A percentile compares a stretch with the other conserved stretches of the same genome.
Evolutionary conservation across 805 yeast genomes (phyloP).

Genomic region (Kodamaea kakaduensis): DNA sequence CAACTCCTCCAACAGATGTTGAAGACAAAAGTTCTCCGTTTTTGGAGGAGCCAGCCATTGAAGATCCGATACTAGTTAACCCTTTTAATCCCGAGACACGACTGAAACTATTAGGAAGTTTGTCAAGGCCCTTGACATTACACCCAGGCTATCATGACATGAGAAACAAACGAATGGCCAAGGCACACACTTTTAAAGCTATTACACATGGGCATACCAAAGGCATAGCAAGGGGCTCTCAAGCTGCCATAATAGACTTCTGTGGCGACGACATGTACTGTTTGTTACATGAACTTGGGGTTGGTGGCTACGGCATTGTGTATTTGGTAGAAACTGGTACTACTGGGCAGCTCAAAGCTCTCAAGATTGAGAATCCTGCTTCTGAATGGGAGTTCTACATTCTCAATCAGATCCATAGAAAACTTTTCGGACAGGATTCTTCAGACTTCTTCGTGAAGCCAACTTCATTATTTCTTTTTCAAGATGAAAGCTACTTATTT

Average conservation of each 20-base stretch:
- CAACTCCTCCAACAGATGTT: conserved; percentile 29
- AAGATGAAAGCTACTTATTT: conserved; percentile 66
- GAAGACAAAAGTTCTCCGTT: conserved; percentile 46
- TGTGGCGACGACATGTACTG: conserved; percentile 44
- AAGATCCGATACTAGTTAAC: conserved; percentile 13
- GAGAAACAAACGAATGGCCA: conserved; percentile 20
- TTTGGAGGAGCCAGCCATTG: conserved; percentile 26
- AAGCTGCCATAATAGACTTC: conserved; percentile 41
- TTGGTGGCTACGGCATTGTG: conserved; percentile 79
- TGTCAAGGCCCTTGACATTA: conserved; percentile 32
- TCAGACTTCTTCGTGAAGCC: conserved; percentile 39
- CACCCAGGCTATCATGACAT: conserved; percentile 34
- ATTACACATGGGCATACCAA: conserved; percentile 34
- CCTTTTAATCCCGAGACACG: conserved; percentile 47
- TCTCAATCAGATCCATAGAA: conserved; percentile 52
- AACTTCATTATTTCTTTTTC: conserved; percentile 49
- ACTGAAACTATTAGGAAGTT: conserved; percentile 30
- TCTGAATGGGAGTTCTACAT: conserved; percentile 81
- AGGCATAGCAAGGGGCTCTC: conserved; percentile 30
- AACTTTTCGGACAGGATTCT: conserved; percentile 14
- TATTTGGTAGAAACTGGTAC: conserved; percentile 59
- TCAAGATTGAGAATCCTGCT: conserved; percentile 69
- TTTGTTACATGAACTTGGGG: conserved; percentile 58
- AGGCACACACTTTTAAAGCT: conserved; percentile 23
- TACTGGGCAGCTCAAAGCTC: conserved; percentile 53